Percentiles rank a stretch among this genome's conserved stretches.
These are phyloP conservation scores for Tricladium varicosporioides DNA, from an alignment of 2,329 filamentous ascomycete species.

Conservation along the genomic window DNA sequence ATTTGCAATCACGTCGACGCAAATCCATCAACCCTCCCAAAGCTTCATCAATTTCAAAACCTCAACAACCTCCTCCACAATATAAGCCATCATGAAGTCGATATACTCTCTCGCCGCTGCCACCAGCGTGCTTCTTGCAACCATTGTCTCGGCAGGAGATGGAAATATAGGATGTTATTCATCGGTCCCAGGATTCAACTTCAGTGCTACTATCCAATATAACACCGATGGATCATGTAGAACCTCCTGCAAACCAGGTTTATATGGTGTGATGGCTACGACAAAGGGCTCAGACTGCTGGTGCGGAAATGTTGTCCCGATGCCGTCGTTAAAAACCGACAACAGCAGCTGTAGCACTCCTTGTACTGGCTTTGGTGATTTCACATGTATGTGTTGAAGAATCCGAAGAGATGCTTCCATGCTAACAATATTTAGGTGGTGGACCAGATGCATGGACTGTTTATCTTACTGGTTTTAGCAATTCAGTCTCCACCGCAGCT, in stretches of 20 bases:
- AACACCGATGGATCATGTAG: constrained; percentile 31
- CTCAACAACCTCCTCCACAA: constrained; percentile 14
- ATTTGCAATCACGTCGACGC: constrained; percentile 10
- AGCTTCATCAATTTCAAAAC: constrained; percentile 15
- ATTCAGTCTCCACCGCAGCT: constrained; percentile 11
- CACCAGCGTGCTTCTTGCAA: constrained; percentile 17
- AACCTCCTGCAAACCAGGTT: constrained; percentile 18
- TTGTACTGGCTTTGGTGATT: constrained; percentile 30
- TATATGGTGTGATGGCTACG: constrained; percentile 26
- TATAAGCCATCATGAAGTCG: constrained; percentile 22
- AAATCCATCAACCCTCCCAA: constrained; percentile 6
- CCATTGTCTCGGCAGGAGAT: constrained; percentile 15
- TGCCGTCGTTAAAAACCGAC: constrained; percentile 17
- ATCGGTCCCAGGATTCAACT: constrained; percentile 23
- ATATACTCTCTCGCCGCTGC: constrained; percentile 17
- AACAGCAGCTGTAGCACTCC: constrained; percentile 22
- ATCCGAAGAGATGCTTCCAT: not conserved
- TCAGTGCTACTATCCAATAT: constrained; percentile 27
- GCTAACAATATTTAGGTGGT: constrained; percentile 27
- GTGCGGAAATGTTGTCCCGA: constrained; percentile 31
- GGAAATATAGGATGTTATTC: constrained; percentile 29
- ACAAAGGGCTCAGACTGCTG: constrained; percentile 28
- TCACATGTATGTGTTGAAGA: constrained; percentile 27
- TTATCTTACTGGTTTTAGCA: constrained; percentile 27
- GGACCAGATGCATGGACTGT: constrained; percentile 23